A percentile compares a stretch with the other conserved stretches of the same genome.
Conservation (phyloP, 169 alveolate genomes). For the Theileria orientalis region DNA sequence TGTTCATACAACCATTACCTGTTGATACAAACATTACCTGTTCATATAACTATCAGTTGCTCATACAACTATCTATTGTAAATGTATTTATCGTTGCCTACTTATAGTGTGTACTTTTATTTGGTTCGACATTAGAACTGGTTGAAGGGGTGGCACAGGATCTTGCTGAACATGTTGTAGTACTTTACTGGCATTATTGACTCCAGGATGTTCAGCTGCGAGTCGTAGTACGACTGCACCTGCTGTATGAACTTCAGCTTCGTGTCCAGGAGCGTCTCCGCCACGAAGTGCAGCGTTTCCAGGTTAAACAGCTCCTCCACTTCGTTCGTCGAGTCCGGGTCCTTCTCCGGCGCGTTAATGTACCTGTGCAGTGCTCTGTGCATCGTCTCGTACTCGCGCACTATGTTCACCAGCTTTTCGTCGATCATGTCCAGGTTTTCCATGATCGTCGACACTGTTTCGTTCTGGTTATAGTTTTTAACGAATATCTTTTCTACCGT, state of each 20-base stretch:
- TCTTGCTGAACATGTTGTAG: background rate
- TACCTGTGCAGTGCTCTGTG: conserved; percentile 53
- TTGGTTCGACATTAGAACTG: background rate
- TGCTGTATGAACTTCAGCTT: conserved; percentile 25
- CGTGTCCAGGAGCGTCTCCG: conserved; percentile 58
- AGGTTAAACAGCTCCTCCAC: conserved; percentile 58
- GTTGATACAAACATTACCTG: no score
- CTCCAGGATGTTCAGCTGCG: conserved; percentile 3
- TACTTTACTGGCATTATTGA: conserved; percentile 13
- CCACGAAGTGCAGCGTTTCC: conserved; percentile 42
- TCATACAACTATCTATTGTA: no score
- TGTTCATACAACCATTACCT: no score
- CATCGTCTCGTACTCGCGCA: conserved; percentile 42
- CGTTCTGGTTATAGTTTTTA: conserved; percentile 26
- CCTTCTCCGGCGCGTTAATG: conserved; percentile 8
- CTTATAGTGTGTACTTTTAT: background rate
- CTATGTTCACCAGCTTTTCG: conserved; percentile 12
- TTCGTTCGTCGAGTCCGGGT: conserved; percentile 23
- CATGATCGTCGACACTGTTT: conserved; percentile 23
- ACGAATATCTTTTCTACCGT: conserved; percentile 12
- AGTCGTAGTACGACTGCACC: background rate
- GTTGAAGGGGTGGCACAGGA: background rate
- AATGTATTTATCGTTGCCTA: background rate
- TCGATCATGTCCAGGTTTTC: conserved; percentile 36
- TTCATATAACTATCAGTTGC: no score